phyloP scores from a whole-genome alignment of 768 basidiomycete species.

The Cyathus striatus region DNA sequence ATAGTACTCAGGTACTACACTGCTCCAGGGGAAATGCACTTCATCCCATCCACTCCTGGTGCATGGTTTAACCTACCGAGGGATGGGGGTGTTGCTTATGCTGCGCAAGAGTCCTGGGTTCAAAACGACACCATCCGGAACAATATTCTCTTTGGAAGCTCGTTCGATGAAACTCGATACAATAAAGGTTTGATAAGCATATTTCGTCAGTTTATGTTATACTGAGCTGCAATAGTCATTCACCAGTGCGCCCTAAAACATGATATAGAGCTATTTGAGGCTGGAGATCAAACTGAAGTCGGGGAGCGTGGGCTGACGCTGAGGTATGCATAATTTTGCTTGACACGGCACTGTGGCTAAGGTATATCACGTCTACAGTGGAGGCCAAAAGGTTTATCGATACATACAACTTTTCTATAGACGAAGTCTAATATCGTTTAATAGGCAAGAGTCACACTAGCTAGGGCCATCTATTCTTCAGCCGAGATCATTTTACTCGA shows the following conservation, averaged over 20 bases:
- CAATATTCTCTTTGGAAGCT: conserved; percentile 78
- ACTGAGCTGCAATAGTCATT: conserved; percentile 38
- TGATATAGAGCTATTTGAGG: conserved; percentile 65
- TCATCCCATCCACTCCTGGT: conserved; percentile 39
- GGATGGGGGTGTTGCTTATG: conserved; percentile 66
- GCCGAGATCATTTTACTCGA: conserved; percentile 66
- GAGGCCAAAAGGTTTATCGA: conserved; percentile 18
- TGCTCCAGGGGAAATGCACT: conserved; percentile 58
- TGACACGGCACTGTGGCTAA: not conserved
- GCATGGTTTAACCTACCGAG: conserved; percentile 71
- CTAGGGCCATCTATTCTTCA: conserved; percentile 39
- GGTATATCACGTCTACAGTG: conserved; percentile 15
- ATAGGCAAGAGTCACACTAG: conserved; percentile 43
- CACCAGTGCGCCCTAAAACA: conserved; percentile 67
- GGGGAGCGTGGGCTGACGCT: conserved; percentile 63
- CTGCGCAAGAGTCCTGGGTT: conserved; percentile 83
- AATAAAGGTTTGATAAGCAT: conserved; percentile 46
- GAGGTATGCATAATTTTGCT: conserved; percentile 18
- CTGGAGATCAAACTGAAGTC: conserved; percentile 65
- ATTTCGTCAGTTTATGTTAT: conserved; percentile 43
- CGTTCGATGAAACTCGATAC: conserved; percentile 74
- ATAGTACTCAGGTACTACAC: not conserved
- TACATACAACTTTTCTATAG: conserved; percentile 24
- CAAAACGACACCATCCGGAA: conserved; percentile 76
- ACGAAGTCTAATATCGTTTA: not conserved